Evolutionary conservation across 2,329 filamentous ascomycete species (phyloP).

Genomic region (Diplodia corticola): DNA sequence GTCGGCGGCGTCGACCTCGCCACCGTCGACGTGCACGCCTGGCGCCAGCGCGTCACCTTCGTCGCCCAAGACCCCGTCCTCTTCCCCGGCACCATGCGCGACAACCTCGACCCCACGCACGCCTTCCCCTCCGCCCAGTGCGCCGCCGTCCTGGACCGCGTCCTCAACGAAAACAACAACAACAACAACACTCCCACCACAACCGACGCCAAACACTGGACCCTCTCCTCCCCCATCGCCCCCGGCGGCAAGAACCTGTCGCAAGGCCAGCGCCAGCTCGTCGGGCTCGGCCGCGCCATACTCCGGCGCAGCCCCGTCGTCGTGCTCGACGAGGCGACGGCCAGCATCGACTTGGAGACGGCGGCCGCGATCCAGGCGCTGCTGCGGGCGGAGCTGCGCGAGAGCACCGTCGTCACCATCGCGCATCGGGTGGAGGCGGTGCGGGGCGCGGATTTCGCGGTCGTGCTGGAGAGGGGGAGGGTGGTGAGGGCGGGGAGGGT

Average conservation of each 20-base stretch:
- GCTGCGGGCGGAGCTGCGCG: conserved; percentile 56
- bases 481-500: conserved; percentile 42
- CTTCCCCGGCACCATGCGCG: conserved; percentile 61
- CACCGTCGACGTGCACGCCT: conserved; percentile 58
- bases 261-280: conserved; percentile 66
- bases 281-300: conserved; percentile 64
- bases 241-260: conserved; percentile 62
- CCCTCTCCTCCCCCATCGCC: conserved; percentile 57
- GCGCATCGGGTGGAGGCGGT: conserved; percentile 66
- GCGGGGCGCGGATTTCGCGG: conserved; percentile 56
- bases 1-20: conserved; percentile 64
- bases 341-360: conserved; percentile 64
- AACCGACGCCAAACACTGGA: conserved; percentile 43
- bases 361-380: conserved; percentile 57
- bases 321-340: conserved; percentile 67
- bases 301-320: conserved; percentile 61
- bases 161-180: conserved; percentile 46
- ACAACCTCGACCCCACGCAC: conserved; percentile 63
- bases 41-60: conserved; percentile 65
- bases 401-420: conserved; percentile 65
- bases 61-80: conserved; percentile 67
- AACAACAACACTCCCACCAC: background rate
- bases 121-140: conserved; percentile 58
- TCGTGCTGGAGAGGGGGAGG: conserved; percentile 55
- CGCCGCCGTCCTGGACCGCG: conserved; percentile 53